Conservation (phyloP, 495 filamentous ascomycete species). For the Daldinia loculata region DNA sequence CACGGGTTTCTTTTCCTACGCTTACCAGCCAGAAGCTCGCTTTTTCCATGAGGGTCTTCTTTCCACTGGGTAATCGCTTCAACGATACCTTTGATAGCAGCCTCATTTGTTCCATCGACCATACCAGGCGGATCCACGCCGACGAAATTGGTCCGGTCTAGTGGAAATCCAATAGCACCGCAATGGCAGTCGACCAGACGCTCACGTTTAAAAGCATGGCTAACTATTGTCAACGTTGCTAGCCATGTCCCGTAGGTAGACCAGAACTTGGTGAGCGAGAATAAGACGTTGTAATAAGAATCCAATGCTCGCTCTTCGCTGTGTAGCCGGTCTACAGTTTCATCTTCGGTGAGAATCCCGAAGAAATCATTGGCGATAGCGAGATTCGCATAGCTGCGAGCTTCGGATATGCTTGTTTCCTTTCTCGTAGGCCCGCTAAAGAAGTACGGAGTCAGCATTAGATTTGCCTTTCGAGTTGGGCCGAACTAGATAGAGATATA, state of each 20-base stretch:
- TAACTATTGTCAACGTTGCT: conserved; percentile 69
- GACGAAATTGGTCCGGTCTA: conserved; percentile 58
- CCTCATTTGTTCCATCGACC: conserved; percentile 46
- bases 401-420: conserved; percentile 67
- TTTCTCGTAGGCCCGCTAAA: conserved; percentile 69
- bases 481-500: not conserved
- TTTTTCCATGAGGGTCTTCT: conserved; percentile 58
- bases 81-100: conserved; percentile 51
- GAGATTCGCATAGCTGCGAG: conserved; percentile 68
- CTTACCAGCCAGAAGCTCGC: conserved; percentile 57
- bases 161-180: conserved; percentile 66
- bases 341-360: conserved; percentile 29
- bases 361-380: conserved; percentile 54
- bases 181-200: conserved; percentile 76
- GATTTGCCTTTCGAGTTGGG: too few relatives aligned
- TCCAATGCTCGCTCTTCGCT: conserved; percentile 75
- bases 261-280: conserved; percentile 71
- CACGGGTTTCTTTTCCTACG: conserved; percentile 60
- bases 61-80: conserved; percentile 57
- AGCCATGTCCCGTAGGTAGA: conserved; percentile 58
- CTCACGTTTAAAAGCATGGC: conserved; percentile 75
- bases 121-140: conserved; percentile 74
- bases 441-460: conserved; percentile 14
- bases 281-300: conserved; percentile 80
- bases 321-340: conserved; percentile 21